Base-by-base conservation (phyloP, 1,284 basidiomycete species). In the Termitomyces sp. region DNA sequence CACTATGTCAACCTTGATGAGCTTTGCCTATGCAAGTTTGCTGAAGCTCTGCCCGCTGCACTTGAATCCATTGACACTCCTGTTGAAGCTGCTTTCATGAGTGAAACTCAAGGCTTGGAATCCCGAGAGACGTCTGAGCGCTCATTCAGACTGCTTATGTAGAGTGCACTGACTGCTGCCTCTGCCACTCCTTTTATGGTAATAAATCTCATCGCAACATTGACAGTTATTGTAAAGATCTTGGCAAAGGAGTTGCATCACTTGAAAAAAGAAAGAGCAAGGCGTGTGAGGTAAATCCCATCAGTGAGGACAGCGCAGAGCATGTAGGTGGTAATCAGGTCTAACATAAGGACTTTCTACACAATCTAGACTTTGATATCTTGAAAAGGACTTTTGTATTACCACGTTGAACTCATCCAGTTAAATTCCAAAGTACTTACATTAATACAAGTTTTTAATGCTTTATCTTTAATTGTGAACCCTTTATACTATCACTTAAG, bases 71-170 rank as follows among this genome's bases (percentile, higher is more conserved):
- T 35, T 7, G 28, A 49, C 30, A 13, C 8, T 5, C 40, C 40
- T 8, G 16, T 57, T 28, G 55, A 54, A 14, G 40, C 24, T 1
- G 54, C 60, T 3, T 56, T 56, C 45, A n/a, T 59, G 8, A 47
- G 5, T 62, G 58, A 59, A 59, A 62, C 46, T 57, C 56, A 3
- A 37, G 49, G 14, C 18, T 58, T 21, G 60, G 61, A 16, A 37
- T 62, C 24, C 58, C 60, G 3, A 38, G 18, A 10, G 37, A 38
- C 5, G 10, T 38, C 10, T 38, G 9, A 18, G 37, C 18, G 19
- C 9, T 33, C 13, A 49, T 60, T 14, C 44, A 18, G 11, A 57
- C 56, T 6, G 51, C 56, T 2, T 55, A 37, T 26, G 38, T 56
- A 18, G 11, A 50, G n/a, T 62, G 60, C 37, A 6, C 13, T 2